Evolutionary conservation across 208 protist genomes (phyloP), one percentile per base, ranked within the genome.

Genomic region (Tetramitus jugosus): DNA sequence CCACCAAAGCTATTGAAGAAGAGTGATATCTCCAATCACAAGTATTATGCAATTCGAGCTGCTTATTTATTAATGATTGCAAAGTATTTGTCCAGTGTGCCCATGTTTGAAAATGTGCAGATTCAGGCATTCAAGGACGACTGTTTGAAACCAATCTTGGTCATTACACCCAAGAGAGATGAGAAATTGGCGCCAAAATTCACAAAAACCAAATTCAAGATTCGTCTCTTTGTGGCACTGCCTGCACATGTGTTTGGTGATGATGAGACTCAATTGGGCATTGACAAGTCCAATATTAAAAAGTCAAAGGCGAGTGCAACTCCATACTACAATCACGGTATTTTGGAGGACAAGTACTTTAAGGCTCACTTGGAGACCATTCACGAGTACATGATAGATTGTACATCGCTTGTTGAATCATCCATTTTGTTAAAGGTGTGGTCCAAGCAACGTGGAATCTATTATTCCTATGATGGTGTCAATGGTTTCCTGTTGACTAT

Each of bases 341-440:
- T 74, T 33, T 43, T 43, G 7, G 67, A 74, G 26, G 67, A 74
- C 37, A 2, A 8, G 23, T 74, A 53, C 26, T 53, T 56, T 14
- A 26, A 53, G 0, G 37, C 46, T 40, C 67, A 74, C 37, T 74
- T 74, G 20, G n/a, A 37, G 3, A 33, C 53, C 3, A n/a, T 74
- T 10, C 67, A 74, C 26, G 37, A 74, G 0, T 8, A 74, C 29
- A 74, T 74, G 67, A 74, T 53, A 37, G 67, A 74, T 53, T 74
- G 67, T 43, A 39, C 67, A 35, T 35, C 37, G 46, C 37, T 74
- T 13, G 43, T 74, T 31, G 67, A 74, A 43, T 39, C 67, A 45
- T 26, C 42, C 17, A 53, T 53, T 37, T 53, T 74, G 37, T 33
- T 74, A 4, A 43, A 39, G 31, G 67, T 74, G 1, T 74, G 67